Evolutionary conservation across 148 eudicot species (phyloP).

Genomic region (Persicaria maculosa): DNA sequence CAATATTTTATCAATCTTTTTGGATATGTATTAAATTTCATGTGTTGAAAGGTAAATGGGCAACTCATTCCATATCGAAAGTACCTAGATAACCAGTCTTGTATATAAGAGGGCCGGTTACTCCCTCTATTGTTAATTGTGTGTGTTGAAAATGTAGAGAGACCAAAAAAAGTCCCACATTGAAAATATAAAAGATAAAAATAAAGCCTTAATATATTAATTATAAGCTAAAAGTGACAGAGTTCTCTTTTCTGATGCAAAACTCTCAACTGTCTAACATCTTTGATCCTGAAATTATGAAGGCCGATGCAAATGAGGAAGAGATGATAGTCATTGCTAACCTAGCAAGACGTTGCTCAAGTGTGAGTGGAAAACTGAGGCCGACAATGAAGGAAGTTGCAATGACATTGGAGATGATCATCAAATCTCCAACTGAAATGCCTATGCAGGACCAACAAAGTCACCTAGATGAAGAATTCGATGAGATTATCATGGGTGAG

Average conservation of each 20-base stretch:
- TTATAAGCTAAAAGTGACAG: too few relatives aligned
- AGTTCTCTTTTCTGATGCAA: slow-evolving; percentile 17
- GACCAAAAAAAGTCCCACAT: too few relatives aligned
- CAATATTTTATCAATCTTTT: too few relatives aligned
- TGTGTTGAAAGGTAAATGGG: too few relatives aligned
- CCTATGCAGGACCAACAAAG: neutral
- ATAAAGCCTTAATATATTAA: too few relatives aligned
- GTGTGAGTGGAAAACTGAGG: slow-evolving; percentile 20
- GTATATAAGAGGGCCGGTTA: too few relatives aligned
- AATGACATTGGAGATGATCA: neutral
- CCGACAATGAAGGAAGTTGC: slow-evolving; percentile 23
- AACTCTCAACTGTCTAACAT: slow-evolving; percentile 12
- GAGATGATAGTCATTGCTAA: slow-evolving; percentile 13
- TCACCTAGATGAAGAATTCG: neutral
- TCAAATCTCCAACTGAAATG: neutral
- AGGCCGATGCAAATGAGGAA: slow-evolving; percentile 10
- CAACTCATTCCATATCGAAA: too few relatives aligned
- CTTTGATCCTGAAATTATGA: slow-evolving; percentile 15
- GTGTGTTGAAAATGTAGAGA: too few relatives aligned
- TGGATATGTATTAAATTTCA: too few relatives aligned
- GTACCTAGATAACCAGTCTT: too few relatives aligned
- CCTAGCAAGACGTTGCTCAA: slow-evolving; percentile 21
- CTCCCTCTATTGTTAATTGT: too few relatives aligned
- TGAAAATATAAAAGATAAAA: too few relatives aligned
- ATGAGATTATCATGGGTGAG: neutral